phyloP scores from a whole-genome alignment of 2,329 filamentous ascomycete genomes.

The Aspergillus jensenii region DNA sequence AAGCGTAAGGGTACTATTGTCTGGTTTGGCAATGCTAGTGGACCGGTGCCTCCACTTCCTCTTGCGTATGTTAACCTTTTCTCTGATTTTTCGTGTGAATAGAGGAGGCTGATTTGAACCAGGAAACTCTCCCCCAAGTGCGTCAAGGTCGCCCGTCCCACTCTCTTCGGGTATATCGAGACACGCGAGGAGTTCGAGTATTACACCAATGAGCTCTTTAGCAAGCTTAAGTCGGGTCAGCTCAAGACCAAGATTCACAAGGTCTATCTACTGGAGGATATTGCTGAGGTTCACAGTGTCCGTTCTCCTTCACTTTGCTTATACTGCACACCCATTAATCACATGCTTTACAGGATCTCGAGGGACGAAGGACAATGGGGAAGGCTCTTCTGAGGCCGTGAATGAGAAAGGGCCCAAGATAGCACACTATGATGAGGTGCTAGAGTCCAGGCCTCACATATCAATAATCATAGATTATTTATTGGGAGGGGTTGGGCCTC shows the following conservation, averaged over 20 bases:
- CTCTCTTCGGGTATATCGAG: conserved; percentile 68
- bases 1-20: conserved; percentile 75
- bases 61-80: conserved; percentile 32
- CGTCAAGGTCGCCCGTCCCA: conserved; percentile 72
- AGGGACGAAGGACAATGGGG: too few species aligned
- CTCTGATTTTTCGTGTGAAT: too few species aligned
- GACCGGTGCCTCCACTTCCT: conserved; percentile 69
- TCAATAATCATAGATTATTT: too few species aligned
- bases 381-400: too few species aligned
- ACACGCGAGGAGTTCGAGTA: conserved; percentile 69
- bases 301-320: too few species aligned
- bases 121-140: conserved; percentile 68
- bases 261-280: conserved; percentile 72
- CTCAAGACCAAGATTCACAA: conserved; percentile 75
- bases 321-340: too few species aligned
- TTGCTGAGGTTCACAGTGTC: conserved; percentile 37
- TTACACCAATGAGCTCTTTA: conserved; percentile 72
- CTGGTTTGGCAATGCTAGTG: conserved; percentile 79
- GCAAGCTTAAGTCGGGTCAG: conserved; percentile 66
- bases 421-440: too few species aligned
- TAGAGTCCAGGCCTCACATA: too few species aligned
- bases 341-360: too few species aligned
- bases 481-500: too few species aligned
- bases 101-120: conserved; percentile 9
- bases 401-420: too few species aligned